Evolutionary conservation across 2,329 filamentous ascomycete genomes (phyloP), one percentile per base, ranked within the genome.

Genomic region (Diaporthe vaccinii): DNA sequence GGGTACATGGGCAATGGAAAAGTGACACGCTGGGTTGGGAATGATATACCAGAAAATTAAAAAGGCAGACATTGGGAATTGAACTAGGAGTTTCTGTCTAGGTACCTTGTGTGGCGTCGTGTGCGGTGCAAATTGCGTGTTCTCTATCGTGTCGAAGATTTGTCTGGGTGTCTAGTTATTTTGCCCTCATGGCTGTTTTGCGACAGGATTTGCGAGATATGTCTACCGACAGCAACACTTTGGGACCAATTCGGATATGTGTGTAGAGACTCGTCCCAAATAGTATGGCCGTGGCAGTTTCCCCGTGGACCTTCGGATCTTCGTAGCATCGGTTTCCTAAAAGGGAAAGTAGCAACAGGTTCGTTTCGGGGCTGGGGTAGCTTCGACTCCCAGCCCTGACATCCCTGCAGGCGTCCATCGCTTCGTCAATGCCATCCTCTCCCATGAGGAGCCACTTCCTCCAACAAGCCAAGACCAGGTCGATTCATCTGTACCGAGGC

Each of bases 321-420:
- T 72, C 28, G 41, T 51, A 72, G 41, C 69, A 51, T 72, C 39
- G 69, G 20, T 51, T 72, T 44, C 69, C 69, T 61, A 49, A 61
- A 34, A n/a, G 65, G 65, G 65, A 55, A 69, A 69, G 49, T 55
- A 69, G 34, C n/a, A 55, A 14, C 65, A 55, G 65, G 49, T 22
- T 22, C 25, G 46, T 69, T 69, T 55, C 49, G 65, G 65, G 65
- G 49, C 46, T 69, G 65, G 65, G 65, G 65, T 55, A 68, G 46
- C 65, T 41, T 69, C 34, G 22, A 28, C 65, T 31, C 49, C 10
- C 8, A 41, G 49, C 46, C 49, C 12, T 49, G 5, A 41, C 34
- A 69, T 41, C 65, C 65, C 49, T 69, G 65, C 49, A 55, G 49
- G 8, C 31, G 65, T 7, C 41, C 49, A 28, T 20, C 41, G 65